Base-by-base conservation (phyloP, 352 stramenopile genomes). In the Aphanomyces cochlioides region DNA sequence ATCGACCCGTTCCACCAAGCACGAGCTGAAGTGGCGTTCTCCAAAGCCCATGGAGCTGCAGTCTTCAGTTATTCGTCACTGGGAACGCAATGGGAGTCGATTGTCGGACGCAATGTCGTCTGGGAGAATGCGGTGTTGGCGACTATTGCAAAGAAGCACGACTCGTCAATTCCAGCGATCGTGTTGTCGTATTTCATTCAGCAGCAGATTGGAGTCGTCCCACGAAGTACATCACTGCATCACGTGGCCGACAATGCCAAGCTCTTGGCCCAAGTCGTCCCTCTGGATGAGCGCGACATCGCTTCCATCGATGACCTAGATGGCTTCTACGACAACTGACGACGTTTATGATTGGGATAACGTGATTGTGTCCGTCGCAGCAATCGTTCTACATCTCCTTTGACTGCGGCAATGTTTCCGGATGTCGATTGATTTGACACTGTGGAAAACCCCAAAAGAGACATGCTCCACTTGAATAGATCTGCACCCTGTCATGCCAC, bases 1-100 rank as follows among this genome's bases (percentile, higher is more conserved):
- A 87, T 90, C 72, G 83, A 90, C 74, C 83, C 83, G 10, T 86
- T 87, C 60, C 79, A 89, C 66, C 78, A 85, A 70, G 77, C 85
- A 47, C 60, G 60, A 3, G 39, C 41, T 10, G 54, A 88, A 3
- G 76, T 81, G 28, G 34, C 56, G 0, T 70, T 66, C 3, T 79
- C 78, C 47, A 43, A 74, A 41, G 34, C 77, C 13, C 64, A 73
- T 36, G 72, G 70, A 37, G 84, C 88, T 69, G 71, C 79, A 40
- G 89, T 83, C 71, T 82, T 87, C 58, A 75, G 74, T 8, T 90
- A 90, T 67, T 82, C 71, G 28, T 86, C 74, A 0, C 61, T 90
- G 0, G 83, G 83, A 36, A 84, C 74, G 3, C 83, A 90, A 65
- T 90, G 83, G 83, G 67, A 72, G 53, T 73, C 76, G 6, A 75